Evolutionary conservation across 202 grass and related monocot genomes (phyloP).

Genomic region (Bolboschoenoplectus hybrid): DNA sequence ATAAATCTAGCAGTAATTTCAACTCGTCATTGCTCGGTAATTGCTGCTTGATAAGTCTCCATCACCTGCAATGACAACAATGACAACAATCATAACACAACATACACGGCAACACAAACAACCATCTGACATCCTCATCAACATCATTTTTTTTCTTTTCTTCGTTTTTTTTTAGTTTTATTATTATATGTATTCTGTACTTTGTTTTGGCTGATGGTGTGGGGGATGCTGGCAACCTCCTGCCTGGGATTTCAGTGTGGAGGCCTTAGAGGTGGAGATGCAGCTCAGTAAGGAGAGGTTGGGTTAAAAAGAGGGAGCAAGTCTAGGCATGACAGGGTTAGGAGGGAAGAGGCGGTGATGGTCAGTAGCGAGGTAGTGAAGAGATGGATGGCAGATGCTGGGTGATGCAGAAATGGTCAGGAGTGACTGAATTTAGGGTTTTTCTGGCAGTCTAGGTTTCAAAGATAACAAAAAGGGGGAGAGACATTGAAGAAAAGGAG

Average conservation of each 20-base stretch:
- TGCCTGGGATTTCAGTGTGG: neutral
- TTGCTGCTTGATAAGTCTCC: neutral
- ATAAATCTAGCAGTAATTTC: neutral
- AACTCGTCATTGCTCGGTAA: neutral
- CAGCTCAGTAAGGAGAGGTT: neutral
- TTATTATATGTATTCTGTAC: too few species aligned
- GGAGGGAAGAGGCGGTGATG: neutral
- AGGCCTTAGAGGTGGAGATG: neutral
- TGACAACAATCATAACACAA: neutral
- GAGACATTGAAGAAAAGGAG: too few species aligned
- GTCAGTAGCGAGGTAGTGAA: neutral
- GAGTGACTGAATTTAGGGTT: too few species aligned
- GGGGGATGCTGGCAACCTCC: neutral
- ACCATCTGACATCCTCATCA: neutral
- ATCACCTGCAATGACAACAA: neutral
- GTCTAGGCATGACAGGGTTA: neutral
- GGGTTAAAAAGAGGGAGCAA: neutral
- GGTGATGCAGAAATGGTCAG: too few species aligned
- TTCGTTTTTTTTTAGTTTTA: slow-evolving; percentile 50
- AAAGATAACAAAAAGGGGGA: too few species aligned
- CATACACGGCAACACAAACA: neutral
- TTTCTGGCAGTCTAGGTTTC: too few species aligned
- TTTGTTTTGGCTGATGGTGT: neutral
- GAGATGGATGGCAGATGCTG: neutral
- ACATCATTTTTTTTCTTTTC: neutral